Evolutionary conservation across 2,329 filamentous ascomycete genomes (phyloP).

Genomic region (Ascochyta koolunga): DNA sequence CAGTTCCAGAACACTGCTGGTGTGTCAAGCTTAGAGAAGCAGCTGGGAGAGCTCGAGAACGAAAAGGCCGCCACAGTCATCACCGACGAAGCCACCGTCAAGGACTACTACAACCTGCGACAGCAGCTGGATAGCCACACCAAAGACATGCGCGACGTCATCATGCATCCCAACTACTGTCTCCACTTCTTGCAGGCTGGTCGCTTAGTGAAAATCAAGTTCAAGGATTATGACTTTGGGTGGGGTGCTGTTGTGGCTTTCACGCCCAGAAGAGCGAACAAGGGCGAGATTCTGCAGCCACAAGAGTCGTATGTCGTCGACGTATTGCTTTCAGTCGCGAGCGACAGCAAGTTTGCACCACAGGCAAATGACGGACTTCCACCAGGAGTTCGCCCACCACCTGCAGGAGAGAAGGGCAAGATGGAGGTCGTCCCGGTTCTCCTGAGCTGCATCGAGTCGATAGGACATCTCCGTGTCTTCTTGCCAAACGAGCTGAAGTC

Average conservation of each 20-base stretch:
- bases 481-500: constrained; percentile 77
- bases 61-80: constrained; percentile 77
- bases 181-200: constrained; percentile 84
- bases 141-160: constrained; percentile 88
- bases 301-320: constrained; percentile 85
- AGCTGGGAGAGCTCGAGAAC: constrained; percentile 77
- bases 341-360: constrained; percentile 58
- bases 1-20: constrained; percentile 96
- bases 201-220: constrained; percentile 85
- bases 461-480: constrained; percentile 84
- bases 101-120: constrained; percentile 91
- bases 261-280: constrained; percentile 67
- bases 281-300: constrained; percentile 69
- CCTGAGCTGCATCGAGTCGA: constrained; percentile 81
- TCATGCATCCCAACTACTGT: constrained; percentile 89
- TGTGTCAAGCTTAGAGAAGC: constrained; percentile 81
- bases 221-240: constrained; percentile 81
- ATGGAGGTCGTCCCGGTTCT: constrained; percentile 87
- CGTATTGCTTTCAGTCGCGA: constrained; percentile 72
- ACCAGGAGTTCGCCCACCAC: constrained; percentile 64
- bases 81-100: constrained; percentile 83
- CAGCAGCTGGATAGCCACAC: constrained; percentile 83
- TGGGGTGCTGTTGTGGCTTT: constrained; percentile 91
- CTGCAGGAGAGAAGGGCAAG: constrained; percentile 68
- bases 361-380: constrained; percentile 71